A percentile compares a stretch with the other conserved stretches of the same genome.
Evolutionary conservation across 495 filamentous ascomycete genomes (phyloP).

Genomic region (Neurospora sp.): DNA sequence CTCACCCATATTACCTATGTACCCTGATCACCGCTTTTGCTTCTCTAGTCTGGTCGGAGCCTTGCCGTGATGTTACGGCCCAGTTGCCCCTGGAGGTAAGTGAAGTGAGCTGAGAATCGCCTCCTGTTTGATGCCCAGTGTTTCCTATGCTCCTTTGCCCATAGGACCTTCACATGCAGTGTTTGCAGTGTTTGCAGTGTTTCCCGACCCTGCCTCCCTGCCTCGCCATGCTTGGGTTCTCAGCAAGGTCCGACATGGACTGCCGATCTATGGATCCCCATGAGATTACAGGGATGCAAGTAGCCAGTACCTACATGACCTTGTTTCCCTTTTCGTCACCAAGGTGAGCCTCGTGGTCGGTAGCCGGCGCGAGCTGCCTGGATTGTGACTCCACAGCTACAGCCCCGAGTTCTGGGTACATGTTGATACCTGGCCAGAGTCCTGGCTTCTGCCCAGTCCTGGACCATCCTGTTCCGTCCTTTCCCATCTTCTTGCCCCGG

Average conservation of each 20-base stretch:
- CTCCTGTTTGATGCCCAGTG: background rate
- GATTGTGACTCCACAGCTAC: slow-evolving; percentile 8
- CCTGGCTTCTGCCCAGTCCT: background rate
- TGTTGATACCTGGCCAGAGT: slow-evolving; percentile 5
- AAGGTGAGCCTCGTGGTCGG: slow-evolving; percentile 1
- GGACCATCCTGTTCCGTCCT: background rate
- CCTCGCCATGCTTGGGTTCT: background rate
- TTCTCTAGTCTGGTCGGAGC: background rate
- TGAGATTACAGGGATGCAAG: background rate
- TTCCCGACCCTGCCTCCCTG: background rate
- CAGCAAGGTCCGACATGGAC: background rate
- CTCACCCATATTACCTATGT: background rate
- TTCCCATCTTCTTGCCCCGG: background rate
- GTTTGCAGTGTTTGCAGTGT: background rate
- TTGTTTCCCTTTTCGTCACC: background rate
- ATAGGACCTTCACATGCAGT: background rate
- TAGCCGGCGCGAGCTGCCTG: slow-evolving; percentile 11
- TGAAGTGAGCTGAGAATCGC: background rate
- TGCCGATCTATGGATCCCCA: background rate
- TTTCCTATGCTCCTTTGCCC: background rate
- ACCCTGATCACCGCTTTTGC: background rate
- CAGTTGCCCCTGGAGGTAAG: background rate
- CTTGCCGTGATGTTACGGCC: background rate
- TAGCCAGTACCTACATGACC: background rate
- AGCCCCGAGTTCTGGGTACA: slow-evolving; percentile 1